These are phyloP conservation scores for Saccharomycopsis babjevae DNA, from an alignment of 805 yeast genomes.

Conservation along the genomic window DNA sequence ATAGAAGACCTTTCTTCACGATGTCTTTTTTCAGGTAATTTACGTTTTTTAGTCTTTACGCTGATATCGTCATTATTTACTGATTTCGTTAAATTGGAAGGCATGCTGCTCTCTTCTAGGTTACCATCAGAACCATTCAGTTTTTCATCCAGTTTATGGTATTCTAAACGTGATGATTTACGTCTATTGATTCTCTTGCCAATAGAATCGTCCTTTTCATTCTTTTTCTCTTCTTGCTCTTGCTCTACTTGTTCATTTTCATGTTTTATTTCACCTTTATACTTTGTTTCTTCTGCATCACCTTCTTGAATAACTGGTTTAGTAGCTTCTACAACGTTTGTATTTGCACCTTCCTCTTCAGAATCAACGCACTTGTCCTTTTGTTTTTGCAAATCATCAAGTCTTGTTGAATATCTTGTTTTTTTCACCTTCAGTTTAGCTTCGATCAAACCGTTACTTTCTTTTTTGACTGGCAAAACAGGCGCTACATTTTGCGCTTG, in stretches of 20 bases:
- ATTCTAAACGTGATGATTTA: not conserved
- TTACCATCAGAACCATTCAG: not conserved
- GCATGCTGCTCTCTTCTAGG: not conserved
- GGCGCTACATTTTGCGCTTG: not conserved
- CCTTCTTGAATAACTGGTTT: conserved; percentile 2
- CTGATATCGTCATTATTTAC: not conserved
- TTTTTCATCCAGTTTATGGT: not conserved
- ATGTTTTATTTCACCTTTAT: not conserved
- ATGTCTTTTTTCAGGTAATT: not conserved
- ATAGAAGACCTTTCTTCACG: not conserved
- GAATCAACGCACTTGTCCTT: not conserved
- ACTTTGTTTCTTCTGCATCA: conserved; percentile 10
- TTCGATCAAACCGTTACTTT: not conserved
- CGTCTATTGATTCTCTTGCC: not conserved
- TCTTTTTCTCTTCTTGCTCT: not conserved
- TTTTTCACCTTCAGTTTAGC: not conserved
- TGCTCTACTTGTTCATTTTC: not conserved
- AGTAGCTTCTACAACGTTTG: not conserved
- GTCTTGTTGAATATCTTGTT: conserved; percentile 7
- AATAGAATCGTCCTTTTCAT: not conserved
- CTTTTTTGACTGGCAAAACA: not conserved
- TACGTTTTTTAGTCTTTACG: not conserved
- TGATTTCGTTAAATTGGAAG: not conserved
- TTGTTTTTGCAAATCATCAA: not conserved
- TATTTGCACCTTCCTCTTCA: not conserved